Evolutionary conservation across 1,139 yeast genomes (phyloP), one percentile per base, ranked within the genome.

Genomic region (Suhomyces wounanorum): DNA sequence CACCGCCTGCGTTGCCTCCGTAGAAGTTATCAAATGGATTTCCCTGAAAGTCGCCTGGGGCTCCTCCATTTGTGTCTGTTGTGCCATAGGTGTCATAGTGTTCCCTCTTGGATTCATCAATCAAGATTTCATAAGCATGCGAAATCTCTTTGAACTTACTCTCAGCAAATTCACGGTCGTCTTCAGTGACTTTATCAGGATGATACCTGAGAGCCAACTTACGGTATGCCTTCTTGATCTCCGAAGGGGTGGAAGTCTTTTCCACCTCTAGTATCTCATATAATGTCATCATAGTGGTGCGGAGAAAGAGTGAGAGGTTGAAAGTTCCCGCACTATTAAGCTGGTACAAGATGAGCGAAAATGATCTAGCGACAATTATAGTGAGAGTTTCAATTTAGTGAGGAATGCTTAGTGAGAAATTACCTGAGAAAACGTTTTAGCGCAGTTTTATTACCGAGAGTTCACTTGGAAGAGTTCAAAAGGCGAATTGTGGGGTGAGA

Each of bases 151-250:
- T 89, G 67, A 89, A 89, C 64, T 78, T 81, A 53, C 79, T 70
- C 63, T 89, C 96, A 1, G 92, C 87, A 38, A 71, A 81, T 25
- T 76, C 84, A 49, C 95, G 77, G 51, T 81, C 82, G 8, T 80
- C 83, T 55, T 84, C 91, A 0, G 81, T 68, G 1, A 81, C 92
- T 65, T 89, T 89, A 64, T 89, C 96, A 0, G 96, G 96, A 65
- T 89, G 96, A 62, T 83, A 80, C 51, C 75, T 72, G 48, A 89
- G 75, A 11, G 96, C 96, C 50, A 86, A 76, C 57, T 81, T 84
- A 56, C 91, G 77, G 68, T 87, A 89, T 1, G 96, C 94, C 66
- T 81, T 83, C 58, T 86, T 84, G 62, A 89, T 87, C 55, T 89
- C 96, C 6, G 73, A 69, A 38, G 79, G 67, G 1, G 86, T 70